Evolutionary conservation across 208 protist genomes (phyloP).

Genomic region (Blastocrithidia nonstop): DNA sequence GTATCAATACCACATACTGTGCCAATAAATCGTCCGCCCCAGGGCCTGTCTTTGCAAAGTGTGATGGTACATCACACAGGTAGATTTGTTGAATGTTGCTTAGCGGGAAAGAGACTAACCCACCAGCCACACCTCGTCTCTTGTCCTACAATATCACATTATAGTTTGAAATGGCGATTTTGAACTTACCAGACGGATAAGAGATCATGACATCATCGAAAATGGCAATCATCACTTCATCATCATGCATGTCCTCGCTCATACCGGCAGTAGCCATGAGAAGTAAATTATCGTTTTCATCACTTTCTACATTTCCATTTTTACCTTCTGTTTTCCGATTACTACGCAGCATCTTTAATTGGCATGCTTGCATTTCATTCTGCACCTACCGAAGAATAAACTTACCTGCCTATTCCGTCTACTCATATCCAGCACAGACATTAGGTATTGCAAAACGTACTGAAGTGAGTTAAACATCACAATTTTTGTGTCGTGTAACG

Average conservation of each 20-base stretch:
- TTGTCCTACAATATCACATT: constrained; percentile 66
- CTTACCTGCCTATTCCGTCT: constrained; percentile 69
- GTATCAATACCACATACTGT: constrained; percentile 71
- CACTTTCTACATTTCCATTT: constrained; percentile 2
- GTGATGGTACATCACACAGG: constrained; percentile 60
- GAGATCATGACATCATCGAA: constrained; percentile 70
- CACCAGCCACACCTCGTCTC: constrained; percentile 22
- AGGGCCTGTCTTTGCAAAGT: constrained; percentile 14
- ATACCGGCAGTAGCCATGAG: constrained; percentile 31
- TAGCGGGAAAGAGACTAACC: constrained; percentile 34
- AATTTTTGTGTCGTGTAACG: neutral
- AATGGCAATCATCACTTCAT: constrained; percentile 51
- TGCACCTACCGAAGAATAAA: constrained; percentile 45
- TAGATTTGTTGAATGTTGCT: constrained; percentile 56
- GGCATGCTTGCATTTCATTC: constrained; percentile 32
- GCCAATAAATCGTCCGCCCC: constrained; percentile 13
- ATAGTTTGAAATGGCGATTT: constrained; percentile 70
- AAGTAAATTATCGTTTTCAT: constrained; percentile 22
- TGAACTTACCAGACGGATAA: constrained; percentile 69
- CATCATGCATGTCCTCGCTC: constrained; percentile 15
- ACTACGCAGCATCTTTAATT: constrained; percentile 26
- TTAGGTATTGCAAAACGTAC: constrained; percentile 75
- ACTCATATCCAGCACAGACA: constrained; percentile 66
- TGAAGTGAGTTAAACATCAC: constrained; percentile 29
- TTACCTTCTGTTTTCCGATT: neutral